These are phyloP conservation scores for Candida multigemmis DNA, from an alignment of 805 yeast species.

Conservation along the genomic window DNA sequence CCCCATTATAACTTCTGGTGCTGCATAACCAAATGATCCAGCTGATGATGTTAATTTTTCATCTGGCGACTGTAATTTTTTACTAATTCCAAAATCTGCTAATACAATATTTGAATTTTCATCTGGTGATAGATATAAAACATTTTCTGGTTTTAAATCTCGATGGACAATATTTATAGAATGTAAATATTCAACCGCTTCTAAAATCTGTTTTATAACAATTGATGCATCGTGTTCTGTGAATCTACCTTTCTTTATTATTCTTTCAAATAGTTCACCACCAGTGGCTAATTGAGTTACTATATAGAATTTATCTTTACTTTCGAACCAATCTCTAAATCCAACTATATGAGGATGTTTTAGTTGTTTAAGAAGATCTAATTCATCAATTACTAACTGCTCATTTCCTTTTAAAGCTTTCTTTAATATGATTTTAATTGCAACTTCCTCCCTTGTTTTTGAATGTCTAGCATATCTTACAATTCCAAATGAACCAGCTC, in stretches of 20 bases:
- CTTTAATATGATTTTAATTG: constrained; percentile 81
- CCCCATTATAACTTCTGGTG: constrained; percentile 82
- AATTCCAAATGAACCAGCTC: constrained; percentile 94
- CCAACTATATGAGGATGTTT: constrained; percentile 84
- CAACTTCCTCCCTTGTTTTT: constrained; percentile 58
- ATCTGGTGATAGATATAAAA: constrained; percentile 54
- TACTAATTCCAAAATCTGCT: constrained; percentile 96
- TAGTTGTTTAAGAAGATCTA: constrained; percentile 56
- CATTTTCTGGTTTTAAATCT: constrained; percentile 91
- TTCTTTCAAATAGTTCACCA: constrained; percentile 89
- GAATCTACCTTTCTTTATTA: constrained; percentile 70
- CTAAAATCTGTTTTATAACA: constrained; percentile 64
- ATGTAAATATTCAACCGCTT: constrained; percentile 77
- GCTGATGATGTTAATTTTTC: constrained; percentile 66
- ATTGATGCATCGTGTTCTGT: constrained; percentile 83
- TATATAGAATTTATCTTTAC: constrained; percentile 83
- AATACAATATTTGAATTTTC: constrained; percentile 65
- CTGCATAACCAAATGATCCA: constrained; percentile 94
- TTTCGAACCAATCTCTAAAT: constrained; percentile 88
- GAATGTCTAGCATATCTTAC: constrained; percentile 66
- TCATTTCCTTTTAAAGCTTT: constrained; percentile 78
- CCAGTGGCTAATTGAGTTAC: constrained; percentile 95
- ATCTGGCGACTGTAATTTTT: constrained; percentile 49
- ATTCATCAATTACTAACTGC: constrained; percentile 70
- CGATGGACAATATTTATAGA: constrained; percentile 76